Base-by-base conservation (phyloP, 352 stramenopile genomes). In the Phytophthora pisi region DNA sequence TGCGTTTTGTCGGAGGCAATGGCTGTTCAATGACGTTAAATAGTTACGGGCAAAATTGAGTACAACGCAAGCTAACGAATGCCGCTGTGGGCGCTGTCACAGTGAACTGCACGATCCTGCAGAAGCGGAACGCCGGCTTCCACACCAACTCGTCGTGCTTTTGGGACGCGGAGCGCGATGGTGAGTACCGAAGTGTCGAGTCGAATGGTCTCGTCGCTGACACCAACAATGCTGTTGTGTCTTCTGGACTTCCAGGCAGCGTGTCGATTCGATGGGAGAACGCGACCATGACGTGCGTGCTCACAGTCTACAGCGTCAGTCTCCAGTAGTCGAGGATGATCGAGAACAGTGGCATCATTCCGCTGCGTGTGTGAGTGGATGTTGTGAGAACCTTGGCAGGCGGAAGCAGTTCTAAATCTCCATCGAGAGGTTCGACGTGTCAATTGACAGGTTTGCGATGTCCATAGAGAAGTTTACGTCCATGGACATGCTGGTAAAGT, bases 21-120 rank as follows among this genome's bases (percentile, higher is more conserved):
- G 7, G 42, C 38, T 47, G 24, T 70, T 65, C 45, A 65, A 64
- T 56, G 45, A 34, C 65, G 16, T 77, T 83, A 80, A 81, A 83
- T 81, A 81, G 30, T 70, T 75, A 61, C 23, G 26, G 36, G 47
- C 64, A 78, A 76, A 68, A 74, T 28, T 68, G 49, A 62, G 59
- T 57, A 74, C 31, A 56, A 67, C 51, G 31, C 54, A 58, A 74
- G 52, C 64, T 67, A 76, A 72, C 58, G 36, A 67, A 71, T 58
- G 51, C 15, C 61, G 34, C 13, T 50, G 43, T 26, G 18, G 53
- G 38, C 28, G 59, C 53, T 69, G 45, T 18, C 36, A 66, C 74
- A 95, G 89, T 95, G 28, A 92, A 96, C 72, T 92, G 85, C 71
- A 88, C 86, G 47, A 85, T 96, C 57, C 70, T 96, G n/a, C 89